A percentile compares a stretch with the other conserved stretches of the same genome.
Conservation (phyloP, 352 stramenopile genomes). For the Globisporangium perplexum region DNA sequence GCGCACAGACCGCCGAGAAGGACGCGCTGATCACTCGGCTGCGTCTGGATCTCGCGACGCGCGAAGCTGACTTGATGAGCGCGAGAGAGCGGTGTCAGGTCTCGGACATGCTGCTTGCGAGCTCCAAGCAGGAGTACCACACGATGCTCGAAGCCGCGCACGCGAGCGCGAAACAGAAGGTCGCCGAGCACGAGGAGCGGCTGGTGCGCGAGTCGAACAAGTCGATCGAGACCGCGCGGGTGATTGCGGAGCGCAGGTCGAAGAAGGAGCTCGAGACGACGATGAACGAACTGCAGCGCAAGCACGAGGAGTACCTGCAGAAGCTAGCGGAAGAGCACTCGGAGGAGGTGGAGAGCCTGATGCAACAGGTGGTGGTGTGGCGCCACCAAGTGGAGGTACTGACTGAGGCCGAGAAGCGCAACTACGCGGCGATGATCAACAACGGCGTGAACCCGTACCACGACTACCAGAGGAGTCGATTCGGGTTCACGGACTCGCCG, state of each 20-base stretch:
- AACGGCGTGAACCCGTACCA: constrained; percentile 53
- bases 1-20: constrained; percentile 31
- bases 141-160: constrained; percentile 40
- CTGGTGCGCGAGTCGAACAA: constrained; percentile 72
- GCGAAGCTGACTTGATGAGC: constrained; percentile 29
- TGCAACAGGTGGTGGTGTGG: constrained; percentile 79
- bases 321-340: constrained; percentile 76
- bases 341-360: constrained; percentile 76
- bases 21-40: constrained; percentile 32
- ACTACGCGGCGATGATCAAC: constrained; percentile 59
- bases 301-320: constrained; percentile 75
- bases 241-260: constrained; percentile 40
- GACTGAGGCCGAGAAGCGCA: constrained; percentile 76
- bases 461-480: constrained; percentile 47
- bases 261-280: constrained; percentile 51
- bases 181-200: constrained; percentile 61
- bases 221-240: constrained; percentile 65
- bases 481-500: constrained; percentile 24
- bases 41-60: constrained; percentile 30
- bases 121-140: constrained; percentile 35
- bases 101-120: constrained; percentile 26
- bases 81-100: constrained; percentile 28
- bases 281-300: constrained; percentile 40
- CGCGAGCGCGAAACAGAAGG: constrained; percentile 29
- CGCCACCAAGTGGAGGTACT: constrained; percentile 81